Evolutionary conservation across 2,329 filamentous ascomycete species (phyloP).

Genomic region (Penicillium sp.): DNA sequence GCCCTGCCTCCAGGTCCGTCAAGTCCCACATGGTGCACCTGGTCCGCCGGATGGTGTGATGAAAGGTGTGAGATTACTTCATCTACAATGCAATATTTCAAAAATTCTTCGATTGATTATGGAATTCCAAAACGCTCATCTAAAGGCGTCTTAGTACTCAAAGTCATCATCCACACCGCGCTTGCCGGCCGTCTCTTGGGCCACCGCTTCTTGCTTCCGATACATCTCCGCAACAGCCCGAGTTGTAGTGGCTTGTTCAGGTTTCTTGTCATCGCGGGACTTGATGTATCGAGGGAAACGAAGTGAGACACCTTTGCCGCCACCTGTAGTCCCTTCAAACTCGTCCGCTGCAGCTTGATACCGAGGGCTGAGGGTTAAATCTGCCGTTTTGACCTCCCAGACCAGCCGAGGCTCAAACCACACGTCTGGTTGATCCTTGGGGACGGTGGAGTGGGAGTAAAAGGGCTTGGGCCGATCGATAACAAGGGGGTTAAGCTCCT

Average conservation of each 20-base stretch:
- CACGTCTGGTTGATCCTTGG: slow-evolving; percentile 94
- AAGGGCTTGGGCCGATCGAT: slow-evolving; percentile 95
- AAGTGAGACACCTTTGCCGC: slow-evolving; percentile 78
- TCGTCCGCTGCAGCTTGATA: slow-evolving; percentile 91
- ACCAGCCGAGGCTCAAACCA: slow-evolving; percentile 96
- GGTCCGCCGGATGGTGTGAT: slow-evolving; percentile 10
- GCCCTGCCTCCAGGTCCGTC: background rate
- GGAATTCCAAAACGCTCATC: slow-evolving; percentile 2
- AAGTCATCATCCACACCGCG: slow-evolving; percentile 95
- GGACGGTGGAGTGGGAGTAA: slow-evolving; percentile 80
- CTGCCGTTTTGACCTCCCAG: slow-evolving; percentile 97
- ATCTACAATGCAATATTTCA: background rate
- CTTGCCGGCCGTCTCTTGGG: slow-evolving; percentile 81
- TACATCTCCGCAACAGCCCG: slow-evolving; percentile 96
- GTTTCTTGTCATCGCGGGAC: slow-evolving; percentile 91
- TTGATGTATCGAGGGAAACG: slow-evolving; percentile 94
- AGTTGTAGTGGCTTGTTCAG: slow-evolving; percentile 82
- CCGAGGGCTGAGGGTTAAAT: slow-evolving; percentile 86
- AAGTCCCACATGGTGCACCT: slow-evolving; percentile 8
- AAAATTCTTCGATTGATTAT: background rate
- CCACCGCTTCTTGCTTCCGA: slow-evolving; percentile 85
- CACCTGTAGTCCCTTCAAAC: slow-evolving; percentile 70
- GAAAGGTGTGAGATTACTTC: background rate
- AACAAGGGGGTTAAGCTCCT: slow-evolving; percentile 71
- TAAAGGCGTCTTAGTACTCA: slow-evolving; percentile 70